Evolutionary conservation across 768 basidiomycete species (phyloP), one percentile per base, ranked within the genome.

Genomic region (Royoungia palumana): DNA sequence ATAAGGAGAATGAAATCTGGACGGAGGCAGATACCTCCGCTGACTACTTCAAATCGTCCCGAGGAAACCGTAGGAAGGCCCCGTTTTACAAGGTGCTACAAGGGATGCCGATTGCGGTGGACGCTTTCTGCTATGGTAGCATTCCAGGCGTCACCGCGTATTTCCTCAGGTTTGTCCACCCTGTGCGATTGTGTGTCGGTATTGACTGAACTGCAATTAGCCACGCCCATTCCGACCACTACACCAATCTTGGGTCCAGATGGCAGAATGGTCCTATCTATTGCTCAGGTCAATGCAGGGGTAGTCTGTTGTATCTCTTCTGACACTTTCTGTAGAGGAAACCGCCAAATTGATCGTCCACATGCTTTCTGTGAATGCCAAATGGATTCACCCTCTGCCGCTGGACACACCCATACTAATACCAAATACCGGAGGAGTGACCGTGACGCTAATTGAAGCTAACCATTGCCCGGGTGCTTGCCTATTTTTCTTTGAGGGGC

Each of bases 381-480:
- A 87, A 71, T 98, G 91, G 91, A 85, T 99, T 0, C 78, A 87
- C 59, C 82, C 92, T 6, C 74, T 98, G 4, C 89, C 92, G 1
- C 81, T 93, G 78, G 81, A 96, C 65, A 72, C 72, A 0, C 78
- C 91, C 0, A 85, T 81, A 0, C 64, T 81, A 28, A 76, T 96
- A 47, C 91, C 95, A 1, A 70, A 89, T 56, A 91, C 92, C 0
- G 81, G 82, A 22, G 94, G 94, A 2, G 90, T 97, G 30, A 74
- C 71, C 32, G 94, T 97, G 5, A 97, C 93, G 2, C 80, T 94
- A 35, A 92, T 99, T n/a, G 91, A 96, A 60, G 96, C 95, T 10
- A 98, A 99, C 65, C 96, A 98, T 62, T 97, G 95, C 77, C 96
- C 96, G 6, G 96, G 96, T 5, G 96, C 94, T 2, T 91, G 85